Evolutionary conservation across 2,329 filamentous ascomycete species (phyloP), one percentile per base, ranked within the genome.

Genomic region (Myriosclerotinia scirpicola): DNA sequence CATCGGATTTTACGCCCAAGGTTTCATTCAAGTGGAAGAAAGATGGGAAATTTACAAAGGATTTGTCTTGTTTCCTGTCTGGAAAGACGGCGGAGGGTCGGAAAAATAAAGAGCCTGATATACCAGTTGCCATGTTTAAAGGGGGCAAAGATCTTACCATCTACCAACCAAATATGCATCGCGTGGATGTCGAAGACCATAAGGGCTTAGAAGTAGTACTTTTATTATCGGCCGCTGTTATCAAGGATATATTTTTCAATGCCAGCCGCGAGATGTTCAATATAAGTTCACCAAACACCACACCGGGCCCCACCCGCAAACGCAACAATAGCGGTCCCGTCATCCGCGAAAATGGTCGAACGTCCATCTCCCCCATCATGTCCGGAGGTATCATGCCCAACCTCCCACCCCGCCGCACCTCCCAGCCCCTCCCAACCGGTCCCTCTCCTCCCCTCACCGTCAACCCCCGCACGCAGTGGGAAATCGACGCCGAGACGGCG

Each of bases 21-120:
- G 82, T 96, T 69, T 85, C 88, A 73, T 97, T 98, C 76, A 89
- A 87, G 54, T 98, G 94, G 94, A 91, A 92, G 77, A 90, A 89
- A 73, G 94, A 97, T 77, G 89, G 93, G 69, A 90, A 92, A 70
- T 80, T 97, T 65, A 90, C 88, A 67, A 95, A 91, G 79, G 92
- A 97, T 74, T 87, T 97, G 81, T 92, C 91, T 1, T 97, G 93
- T 78, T 93, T 90, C 77, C 84, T 97, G 80, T 90, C 89, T 0
- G 93, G 94, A 20, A 91, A 88, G 76, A 90, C 87, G 15, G 85
- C 90, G 0, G 86, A 85, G 40, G 87, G 85, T 30, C 91, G 89
- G 78, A 91, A 91, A 81, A 90, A 84, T 80, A 94, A 91, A 76
- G 95, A 99, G 76, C 94, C 95, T 0, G 95, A 98, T 78, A 98